Evolutionary conservation across 306 rosid species (phyloP), one percentile per base, ranked within the genome.

Genomic region (Alnus glutinosa): DNA sequence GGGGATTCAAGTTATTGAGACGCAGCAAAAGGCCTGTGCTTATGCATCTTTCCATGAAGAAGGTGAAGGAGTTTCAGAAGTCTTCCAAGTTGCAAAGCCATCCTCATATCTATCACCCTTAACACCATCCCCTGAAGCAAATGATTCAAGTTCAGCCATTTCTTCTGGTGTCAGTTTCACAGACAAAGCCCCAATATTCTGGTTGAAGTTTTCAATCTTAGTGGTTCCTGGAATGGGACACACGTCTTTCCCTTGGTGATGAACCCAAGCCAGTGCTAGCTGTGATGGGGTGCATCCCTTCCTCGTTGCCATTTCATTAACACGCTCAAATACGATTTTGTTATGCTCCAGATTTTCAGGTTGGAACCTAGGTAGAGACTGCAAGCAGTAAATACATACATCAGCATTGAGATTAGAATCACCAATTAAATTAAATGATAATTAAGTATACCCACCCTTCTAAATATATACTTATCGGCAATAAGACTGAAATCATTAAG

Each of bases 181-280:
- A 0, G 92, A 82, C 49, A 93, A 69, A 68, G 96, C 94, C 1
- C 77, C 89, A 2, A 90, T 83, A 64, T 94, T 94, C 55, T 90
- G 84, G 54, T 92, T 79, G 0, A 94, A 71, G 83, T 91, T 90
- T 77, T 80, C 85, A 23, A 86, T 74, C 80, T 91, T 89, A 3
- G 98, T 93, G 47, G 97, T 93, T 86, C 98, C 97, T 0, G 98
- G 98, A 16, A 89, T 91, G 0, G 93, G 92, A 39, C 89, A 84
- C 71, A 89, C 92, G 3, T 86, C 93, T 1, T 81, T 85, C 39
- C 96, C 93, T 62, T 91, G 90, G 77, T 91, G 92, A 51, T 86
- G 94, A 83, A 89, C 82, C 94, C 91, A 91, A 2, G 93, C 91
- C 71, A 89, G 34, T 18, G 90, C 92, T 47, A 88, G 88, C 64